Percentiles rank a stretch among this genome's conserved stretches.
Conservation (phyloP, 1,284 basidiomycete genomes). For the Irpex sp. region DNA sequence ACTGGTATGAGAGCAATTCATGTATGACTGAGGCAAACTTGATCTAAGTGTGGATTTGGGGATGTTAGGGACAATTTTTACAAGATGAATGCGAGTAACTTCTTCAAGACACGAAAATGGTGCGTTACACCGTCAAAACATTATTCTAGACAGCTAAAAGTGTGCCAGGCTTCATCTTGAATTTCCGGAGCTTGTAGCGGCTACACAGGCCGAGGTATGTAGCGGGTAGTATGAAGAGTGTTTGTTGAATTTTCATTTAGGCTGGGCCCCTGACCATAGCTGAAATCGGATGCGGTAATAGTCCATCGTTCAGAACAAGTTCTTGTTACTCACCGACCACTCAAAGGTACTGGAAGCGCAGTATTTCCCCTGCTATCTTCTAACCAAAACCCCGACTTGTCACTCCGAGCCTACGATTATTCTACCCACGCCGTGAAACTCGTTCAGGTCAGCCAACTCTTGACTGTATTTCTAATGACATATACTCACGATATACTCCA, state of each 20-base stretch:
- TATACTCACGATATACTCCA: conserved; percentile 22
- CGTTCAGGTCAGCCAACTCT: conserved; percentile 61
- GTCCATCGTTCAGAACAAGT: neutral
- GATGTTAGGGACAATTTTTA: conserved; percentile 85
- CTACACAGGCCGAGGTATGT: conserved; percentile 63
- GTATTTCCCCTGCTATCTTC: conserved; percentile 84
- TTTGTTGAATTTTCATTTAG: conserved; percentile 33
- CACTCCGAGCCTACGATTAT: conserved; percentile 86
- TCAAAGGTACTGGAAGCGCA: conserved; percentile 86
- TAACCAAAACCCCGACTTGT: conserved; percentile 81
- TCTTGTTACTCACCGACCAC: neutral
- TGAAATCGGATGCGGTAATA: conserved; percentile 85
- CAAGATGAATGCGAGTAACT: conserved; percentile 77
- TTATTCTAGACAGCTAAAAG: neutral
- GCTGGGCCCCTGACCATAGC: conserved; percentile 75
- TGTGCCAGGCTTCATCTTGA: conserved; percentile 93
- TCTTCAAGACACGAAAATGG: conserved; percentile 93
- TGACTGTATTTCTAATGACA: neutral
- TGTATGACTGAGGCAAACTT: conserved; percentile 9
- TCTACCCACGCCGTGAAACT: conserved; percentile 86
- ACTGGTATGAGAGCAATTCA: conserved; percentile 48
- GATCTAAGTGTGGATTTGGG: conserved; percentile 25
- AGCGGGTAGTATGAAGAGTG: neutral
- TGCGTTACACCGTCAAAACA: neutral
- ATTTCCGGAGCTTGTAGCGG: conserved; percentile 80